phyloP scores from a whole-genome alignment of 192 early-diverging fungal genomes.

The Backusella morwellensis region DNA sequence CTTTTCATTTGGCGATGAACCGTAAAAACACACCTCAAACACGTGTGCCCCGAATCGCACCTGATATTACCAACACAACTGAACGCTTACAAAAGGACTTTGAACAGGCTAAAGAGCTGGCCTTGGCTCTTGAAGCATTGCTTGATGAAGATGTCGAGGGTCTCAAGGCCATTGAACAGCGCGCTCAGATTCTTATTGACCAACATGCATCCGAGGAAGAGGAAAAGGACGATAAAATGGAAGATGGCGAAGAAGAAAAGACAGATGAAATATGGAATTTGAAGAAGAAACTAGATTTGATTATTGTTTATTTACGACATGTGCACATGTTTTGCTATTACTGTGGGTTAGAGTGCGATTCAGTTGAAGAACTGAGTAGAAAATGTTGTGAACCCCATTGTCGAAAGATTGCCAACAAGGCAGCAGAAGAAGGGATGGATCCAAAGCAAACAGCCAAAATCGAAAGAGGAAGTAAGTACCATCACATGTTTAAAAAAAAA shows the following conservation, averaged over 20 bases:
- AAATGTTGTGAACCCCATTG: conserved; percentile 66
- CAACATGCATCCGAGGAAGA: background rate
- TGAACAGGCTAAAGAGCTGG: conserved; percentile 56
- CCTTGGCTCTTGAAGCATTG: conserved; percentile 57
- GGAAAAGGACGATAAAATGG: background rate
- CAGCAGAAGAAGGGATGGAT: background rate
- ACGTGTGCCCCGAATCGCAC: conserved; percentile 56
- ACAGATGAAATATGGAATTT: conserved; percentile 19
- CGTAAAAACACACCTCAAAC: conserved; percentile 44
- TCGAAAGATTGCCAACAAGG: conserved; percentile 33
- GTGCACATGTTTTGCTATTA: conserved; percentile 98
- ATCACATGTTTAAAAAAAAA: background rate
- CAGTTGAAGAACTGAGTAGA: conserved; percentile 81
- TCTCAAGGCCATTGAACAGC: conserved; percentile 24
- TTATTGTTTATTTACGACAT: conserved; percentile 81
- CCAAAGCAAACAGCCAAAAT: background rate
- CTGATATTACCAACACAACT: conserved; percentile 66
- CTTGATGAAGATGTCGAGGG: conserved; percentile 28
- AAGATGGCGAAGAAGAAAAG: background rate
- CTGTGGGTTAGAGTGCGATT: conserved; percentile 80
- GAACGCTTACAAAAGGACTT: conserved; percentile 76
- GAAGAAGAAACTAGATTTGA: conserved; percentile 68
- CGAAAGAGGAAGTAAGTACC: background rate
- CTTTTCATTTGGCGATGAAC: conserved; percentile 50
- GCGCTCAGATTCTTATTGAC: conserved; percentile 23